Evolutionary conservation across 768 basidiomycete genomes (phyloP).

Genomic region (Crassisporium funariophilum): DNA sequence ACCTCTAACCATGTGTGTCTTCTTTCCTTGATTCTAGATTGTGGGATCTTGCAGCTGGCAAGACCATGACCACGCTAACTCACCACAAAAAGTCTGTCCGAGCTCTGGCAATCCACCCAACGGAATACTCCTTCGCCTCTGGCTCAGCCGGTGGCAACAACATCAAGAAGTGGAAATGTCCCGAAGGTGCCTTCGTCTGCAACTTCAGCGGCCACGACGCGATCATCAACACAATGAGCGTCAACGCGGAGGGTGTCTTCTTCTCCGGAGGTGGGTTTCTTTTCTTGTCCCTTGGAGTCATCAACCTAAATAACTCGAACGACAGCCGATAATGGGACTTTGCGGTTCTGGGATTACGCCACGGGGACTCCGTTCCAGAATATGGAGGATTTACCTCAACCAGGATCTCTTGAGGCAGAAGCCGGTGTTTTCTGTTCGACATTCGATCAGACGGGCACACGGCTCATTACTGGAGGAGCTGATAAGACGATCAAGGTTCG

Average conservation of each 20-base stretch:
- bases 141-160: constrained; percentile 99
- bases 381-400: constrained; percentile 91
- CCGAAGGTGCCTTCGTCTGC: constrained; percentile 93
- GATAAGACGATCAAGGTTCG: constrained; percentile 98
- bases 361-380: constrained; percentile 96
- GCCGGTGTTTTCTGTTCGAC: constrained; percentile 96
- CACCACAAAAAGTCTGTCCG: constrained; percentile 99
- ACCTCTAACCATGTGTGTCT: not conserved
- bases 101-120: constrained; percentile 91
- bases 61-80: constrained; percentile 95
- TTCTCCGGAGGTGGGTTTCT: constrained; percentile 85
- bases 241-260: constrained; percentile 95
- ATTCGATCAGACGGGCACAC: constrained; percentile 93
- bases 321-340: constrained; percentile 86
- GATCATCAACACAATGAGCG: constrained; percentile 93
- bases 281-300: too few species aligned
- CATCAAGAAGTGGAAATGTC: constrained; percentile 99
- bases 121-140: constrained; percentile 94
- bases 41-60: constrained; percentile 98
- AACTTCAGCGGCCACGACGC: constrained; percentile 97
- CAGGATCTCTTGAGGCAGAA: constrained; percentile 97
- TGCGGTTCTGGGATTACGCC: constrained; percentile 93
- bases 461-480: constrained; percentile 93
- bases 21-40: constrained; percentile 49
- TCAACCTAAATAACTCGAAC: not conserved